phyloP scores from a whole-genome alignment of 2,329 filamentous ascomycete genomes.

The Annulohypoxylon truncatum region DNA sequence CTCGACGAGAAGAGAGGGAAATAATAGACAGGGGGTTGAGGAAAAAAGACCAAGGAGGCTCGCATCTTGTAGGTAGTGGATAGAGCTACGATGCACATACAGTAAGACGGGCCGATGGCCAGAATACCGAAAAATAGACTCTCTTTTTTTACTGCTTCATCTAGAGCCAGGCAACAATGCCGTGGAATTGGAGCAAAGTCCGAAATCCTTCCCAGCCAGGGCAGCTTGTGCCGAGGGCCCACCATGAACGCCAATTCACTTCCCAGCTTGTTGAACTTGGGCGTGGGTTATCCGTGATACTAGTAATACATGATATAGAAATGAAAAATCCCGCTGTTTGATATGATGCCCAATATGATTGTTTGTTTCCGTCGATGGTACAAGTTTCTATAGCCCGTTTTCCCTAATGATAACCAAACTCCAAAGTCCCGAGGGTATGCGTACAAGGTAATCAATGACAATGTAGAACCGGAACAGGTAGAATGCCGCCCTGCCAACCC shows the following conservation, averaged over 20 bases:
- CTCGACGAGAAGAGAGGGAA: not conserved
- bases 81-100: conserved; percentile 1
- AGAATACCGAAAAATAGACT: conserved; percentile 1
- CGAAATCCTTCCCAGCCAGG: conserved; percentile 13
- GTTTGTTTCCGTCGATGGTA: conserved; percentile 19
- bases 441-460: conserved; percentile 31
- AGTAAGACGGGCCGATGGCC: conserved; percentile 7
- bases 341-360: conserved; percentile 28
- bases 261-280: conserved; percentile 11
- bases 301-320: conserved; percentile 31
- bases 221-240: conserved; percentile 8
- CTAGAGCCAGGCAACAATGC: conserved; percentile 13
- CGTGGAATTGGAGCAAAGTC: conserved; percentile 2
- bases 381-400: conserved; percentile 33
- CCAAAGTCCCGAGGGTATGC: conserved; percentile 30
- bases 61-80: not conserved
- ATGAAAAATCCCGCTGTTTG: conserved; percentile 9
- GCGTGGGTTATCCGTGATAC: conserved; percentile 17
- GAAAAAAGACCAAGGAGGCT: conserved; percentile 10
- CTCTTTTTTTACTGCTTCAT: conserved; percentile 22
- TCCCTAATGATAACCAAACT: conserved; percentile 27
- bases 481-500: conserved; percentile 15
- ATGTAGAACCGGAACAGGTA: conserved; percentile 16
- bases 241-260: conserved; percentile 25
- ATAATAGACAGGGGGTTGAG: conserved; percentile 14